A percentile compares a stretch with the other conserved stretches of the same genome.
Evolutionary conservation across 345 rosid species (phyloP).

Genomic region (Eucalyptus sp.): DNA sequence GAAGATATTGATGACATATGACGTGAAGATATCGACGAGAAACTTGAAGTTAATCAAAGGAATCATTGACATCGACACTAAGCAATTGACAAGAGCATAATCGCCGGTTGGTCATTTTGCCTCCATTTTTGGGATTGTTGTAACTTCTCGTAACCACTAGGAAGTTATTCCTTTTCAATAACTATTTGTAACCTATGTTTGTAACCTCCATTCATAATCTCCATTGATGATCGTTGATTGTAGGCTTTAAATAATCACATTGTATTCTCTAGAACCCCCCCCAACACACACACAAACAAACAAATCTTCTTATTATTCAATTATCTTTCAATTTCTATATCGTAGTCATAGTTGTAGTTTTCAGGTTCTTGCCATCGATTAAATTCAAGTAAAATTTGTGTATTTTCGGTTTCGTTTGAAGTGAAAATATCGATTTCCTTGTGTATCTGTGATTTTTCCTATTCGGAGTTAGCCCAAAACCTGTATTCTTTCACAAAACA

Average conservation of each 20-base stretch:
- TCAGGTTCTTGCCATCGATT: rapidly evolving
- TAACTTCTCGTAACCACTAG: neutral
- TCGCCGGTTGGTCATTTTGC: neutral
- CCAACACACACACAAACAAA: neutral
- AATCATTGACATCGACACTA: neutral
- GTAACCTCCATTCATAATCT: neutral
- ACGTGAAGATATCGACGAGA: neutral
- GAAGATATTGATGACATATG: neutral
- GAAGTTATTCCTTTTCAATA: neutral
- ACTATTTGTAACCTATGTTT: neutral
- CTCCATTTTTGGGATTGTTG: neutral
- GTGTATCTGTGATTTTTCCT: neutral
- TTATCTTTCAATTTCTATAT: neutral
- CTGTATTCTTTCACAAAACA: rapidly evolving
- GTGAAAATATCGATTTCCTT: neutral
- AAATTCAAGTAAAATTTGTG: neutral
- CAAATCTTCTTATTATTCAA: neutral
- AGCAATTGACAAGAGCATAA: neutral
- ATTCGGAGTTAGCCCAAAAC: neutral
- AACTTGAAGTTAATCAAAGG: neutral
- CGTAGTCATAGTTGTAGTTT: neutral
- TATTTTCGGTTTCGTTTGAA: neutral
- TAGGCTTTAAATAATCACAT: neutral
- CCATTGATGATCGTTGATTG: neutral
- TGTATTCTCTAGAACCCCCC: neutral